These are phyloP conservation scores for Botrytis elliptica DNA, from an alignment of 2,329 filamentous ascomycete species.

Conservation along the genomic window DNA sequence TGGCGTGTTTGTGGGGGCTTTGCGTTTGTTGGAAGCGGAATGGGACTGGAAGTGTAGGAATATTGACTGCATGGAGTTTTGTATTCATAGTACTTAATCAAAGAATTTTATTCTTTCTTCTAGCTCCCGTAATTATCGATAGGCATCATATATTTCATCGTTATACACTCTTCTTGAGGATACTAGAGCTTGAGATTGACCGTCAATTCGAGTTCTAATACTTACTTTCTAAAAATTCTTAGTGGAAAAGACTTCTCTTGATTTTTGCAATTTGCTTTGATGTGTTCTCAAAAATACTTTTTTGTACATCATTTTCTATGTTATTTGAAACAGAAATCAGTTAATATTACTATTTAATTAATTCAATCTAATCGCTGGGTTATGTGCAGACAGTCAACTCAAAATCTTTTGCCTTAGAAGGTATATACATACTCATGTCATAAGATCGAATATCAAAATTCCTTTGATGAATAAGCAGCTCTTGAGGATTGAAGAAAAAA, in stretches of 20 bases:
- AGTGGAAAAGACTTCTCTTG: too few species aligned
- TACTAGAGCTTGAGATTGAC: not conserved
- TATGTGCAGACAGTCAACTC: too few species aligned
- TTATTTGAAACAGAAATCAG: too few species aligned
- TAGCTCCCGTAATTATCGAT: not conserved
- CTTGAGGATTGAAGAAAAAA: not conserved
- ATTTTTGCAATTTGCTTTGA: too few species aligned
- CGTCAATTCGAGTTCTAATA: too few species aligned
- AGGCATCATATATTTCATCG: rapidly evolving
- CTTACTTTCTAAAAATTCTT: too few species aligned
- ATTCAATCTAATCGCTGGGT: too few species aligned
- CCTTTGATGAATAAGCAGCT: not conserved
- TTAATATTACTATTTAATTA: too few species aligned
- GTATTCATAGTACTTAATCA: not conserved
- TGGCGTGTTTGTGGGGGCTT: not conserved
- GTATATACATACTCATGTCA: not conserved
- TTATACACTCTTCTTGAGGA: not conserved
- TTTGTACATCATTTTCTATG: too few species aligned
- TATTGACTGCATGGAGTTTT: not conserved
- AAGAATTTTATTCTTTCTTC: not conserved
- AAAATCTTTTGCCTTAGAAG: not conserved
- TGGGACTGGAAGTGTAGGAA: not conserved
- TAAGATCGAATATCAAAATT: rapidly evolving
- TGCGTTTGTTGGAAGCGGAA: not conserved
- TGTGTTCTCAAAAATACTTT: too few species aligned